Evolutionary conservation across 169 alveolate species (phyloP), one percentile per base, ranked within the genome.

Genomic region (Plasmodium blacklocki): DNA sequence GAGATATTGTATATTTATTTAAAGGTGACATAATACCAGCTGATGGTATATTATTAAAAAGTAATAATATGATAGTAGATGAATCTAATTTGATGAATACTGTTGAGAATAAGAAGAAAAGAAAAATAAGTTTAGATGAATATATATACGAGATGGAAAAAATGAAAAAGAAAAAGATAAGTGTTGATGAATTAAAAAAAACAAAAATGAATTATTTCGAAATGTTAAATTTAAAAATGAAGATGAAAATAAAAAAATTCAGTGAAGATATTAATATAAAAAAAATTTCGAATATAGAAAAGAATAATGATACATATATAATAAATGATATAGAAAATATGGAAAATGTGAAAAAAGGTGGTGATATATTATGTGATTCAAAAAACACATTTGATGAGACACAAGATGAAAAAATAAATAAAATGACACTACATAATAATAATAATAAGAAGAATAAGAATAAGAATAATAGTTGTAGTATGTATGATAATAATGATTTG

Each of bases 11-110:
- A 21, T 78, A 78, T 45, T 52, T 78, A 39, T 78, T 67, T 23
- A 78, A 78, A 39, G 89, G 89, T 7, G 78, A 64, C 39, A 60
- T 78, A 15, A 64, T 78, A 19, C 89, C 89, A 29, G 89, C 89
- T 32, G 89, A 78, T 66, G 89, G 89, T 1, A 78, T 78, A 11
- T 59, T 78, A 19, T 26, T 78, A 52, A 64, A 64, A 66, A 1
- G 89, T 49, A 78, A 78, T 26, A 59, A 78, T 21, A 9, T 78
- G 89, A 71, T 78, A 2, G 89, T 78, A 9, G 80, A 78, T 50
- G 89, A 78, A 70, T 78, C 89, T 0, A 66, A 23, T n/a, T 47
- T 78, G n/a, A 47, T 64, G 18, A 78, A 78, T 15, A 50, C 21
- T 4, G 4, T 14, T 19, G 54, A 23, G 64, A 78, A 78, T 39